Conservation (phyloP, 495 filamentous ascomycete species). For the Neurospora terricola region DNA sequence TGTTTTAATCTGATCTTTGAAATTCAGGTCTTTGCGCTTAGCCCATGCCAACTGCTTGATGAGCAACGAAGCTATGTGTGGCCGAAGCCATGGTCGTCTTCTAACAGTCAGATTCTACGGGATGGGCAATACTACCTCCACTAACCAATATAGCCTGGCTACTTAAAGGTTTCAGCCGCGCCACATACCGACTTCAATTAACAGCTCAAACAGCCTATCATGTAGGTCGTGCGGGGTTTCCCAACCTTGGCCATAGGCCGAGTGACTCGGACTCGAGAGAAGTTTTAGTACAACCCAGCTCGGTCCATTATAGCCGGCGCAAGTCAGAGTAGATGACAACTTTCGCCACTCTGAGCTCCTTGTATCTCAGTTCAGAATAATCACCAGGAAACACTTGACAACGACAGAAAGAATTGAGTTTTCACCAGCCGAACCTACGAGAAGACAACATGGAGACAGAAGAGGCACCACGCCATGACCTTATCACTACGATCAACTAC, state of each 20-base stretch:
- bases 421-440: neutral
- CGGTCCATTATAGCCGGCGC: neutral
- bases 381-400: neutral
- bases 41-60: too few relatives aligned
- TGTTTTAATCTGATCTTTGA: too few relatives aligned
- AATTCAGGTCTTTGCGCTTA: too few relatives aligned
- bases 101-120: too few relatives aligned
- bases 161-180: neutral
- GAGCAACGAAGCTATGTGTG: too few relatives aligned
- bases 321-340: neutral
- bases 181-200: neutral
- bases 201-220: neutral
- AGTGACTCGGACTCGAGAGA: neutral
- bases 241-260: neutral
- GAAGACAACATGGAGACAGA: neutral
- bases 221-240: neutral
- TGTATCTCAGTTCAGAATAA: neutral
- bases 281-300: neutral
- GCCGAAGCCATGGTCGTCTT: too few relatives aligned
- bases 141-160: neutral
- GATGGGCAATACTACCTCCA: neutral
- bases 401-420: neutral
- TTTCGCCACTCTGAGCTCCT: neutral
- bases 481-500: conserved; percentile 48
- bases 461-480: conserved; percentile 17